Conservation (phyloP, 495 filamentous ascomycete genomes). For the Aspergillus coremiiformis region DNA sequence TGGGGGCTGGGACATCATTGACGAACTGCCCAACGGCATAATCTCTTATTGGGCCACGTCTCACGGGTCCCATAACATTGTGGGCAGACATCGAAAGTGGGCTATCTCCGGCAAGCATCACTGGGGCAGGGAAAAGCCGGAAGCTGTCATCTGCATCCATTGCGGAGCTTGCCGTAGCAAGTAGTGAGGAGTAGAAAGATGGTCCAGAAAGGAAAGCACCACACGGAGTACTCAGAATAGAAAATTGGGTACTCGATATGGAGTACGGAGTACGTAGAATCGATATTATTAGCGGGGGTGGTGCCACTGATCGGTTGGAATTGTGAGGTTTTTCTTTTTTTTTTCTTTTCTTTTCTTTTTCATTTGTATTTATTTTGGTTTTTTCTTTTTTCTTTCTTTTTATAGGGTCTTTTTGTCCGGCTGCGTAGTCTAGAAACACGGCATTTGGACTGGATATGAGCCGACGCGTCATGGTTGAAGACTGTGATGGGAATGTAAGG, state of each 20-base stretch:
- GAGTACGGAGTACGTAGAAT: no score
- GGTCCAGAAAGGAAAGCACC: constrained; percentile 7
- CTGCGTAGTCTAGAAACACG: background rate
- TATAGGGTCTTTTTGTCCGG: background rate
- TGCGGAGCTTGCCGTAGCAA: constrained; percentile 15
- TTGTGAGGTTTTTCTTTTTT: background rate
- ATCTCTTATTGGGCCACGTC: constrained; percentile 40
- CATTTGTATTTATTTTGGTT: no score
- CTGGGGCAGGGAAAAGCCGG: constrained; percentile 24
- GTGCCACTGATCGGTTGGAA: constrained; percentile 14
- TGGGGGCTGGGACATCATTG: constrained; percentile 32
- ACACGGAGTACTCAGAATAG: background rate
- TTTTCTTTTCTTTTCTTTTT: background rate
- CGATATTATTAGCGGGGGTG: constrained; percentile 14
- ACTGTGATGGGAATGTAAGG: constrained; percentile 1
- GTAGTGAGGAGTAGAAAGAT: constrained; percentile 5
- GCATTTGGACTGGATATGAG: background rate
- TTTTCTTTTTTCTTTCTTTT: background rate
- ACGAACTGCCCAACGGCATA: constrained; percentile 30
- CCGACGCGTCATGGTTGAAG: background rate
- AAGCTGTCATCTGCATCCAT: constrained; percentile 12
- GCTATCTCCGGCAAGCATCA: constrained; percentile 16
- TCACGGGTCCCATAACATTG: constrained; percentile 16
- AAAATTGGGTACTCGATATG: constrained; percentile 10
- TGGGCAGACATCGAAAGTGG: constrained; percentile 14